phyloP scores from a whole-genome alignment of 768 basidiomycete genomes.

The Mycena epipterygia region DNA sequence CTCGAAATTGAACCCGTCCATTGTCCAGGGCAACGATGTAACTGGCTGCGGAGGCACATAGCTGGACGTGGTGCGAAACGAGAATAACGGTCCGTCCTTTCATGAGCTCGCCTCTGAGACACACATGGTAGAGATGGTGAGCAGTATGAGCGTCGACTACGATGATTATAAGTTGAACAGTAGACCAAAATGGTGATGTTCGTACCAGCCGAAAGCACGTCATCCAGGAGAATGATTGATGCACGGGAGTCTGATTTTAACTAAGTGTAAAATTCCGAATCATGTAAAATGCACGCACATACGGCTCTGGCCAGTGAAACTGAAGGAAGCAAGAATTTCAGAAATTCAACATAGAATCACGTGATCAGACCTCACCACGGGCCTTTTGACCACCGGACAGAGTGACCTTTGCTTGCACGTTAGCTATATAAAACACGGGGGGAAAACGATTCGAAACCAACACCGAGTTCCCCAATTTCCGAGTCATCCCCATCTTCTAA shows the following conservation, averaged over 20 bases:
- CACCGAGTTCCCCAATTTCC: conserved; percentile 92
- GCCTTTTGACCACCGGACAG: conserved; percentile 77
- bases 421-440: neutral
- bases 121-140: conserved; percentile 86
- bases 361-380: conserved; percentile 56
- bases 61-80: conserved; percentile 95
- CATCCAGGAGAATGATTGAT: conserved; percentile 85
- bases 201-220: conserved; percentile 73
- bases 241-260: conserved; percentile 73
- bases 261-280: too few species aligned
- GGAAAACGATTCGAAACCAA: conserved; percentile 56
- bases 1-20: conserved; percentile 83
- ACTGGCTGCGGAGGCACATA: conserved; percentile 83
- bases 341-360: too few species aligned
- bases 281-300: conserved; percentile 46
- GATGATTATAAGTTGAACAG: conserved; percentile 34
- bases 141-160: conserved; percentile 94
- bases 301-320: conserved; percentile 91
- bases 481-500: conserved; percentile 92
- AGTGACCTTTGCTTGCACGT: conserved; percentile 61
- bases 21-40: conserved; percentile 90
- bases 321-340: conserved; percentile 39
- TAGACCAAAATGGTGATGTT: neutral
- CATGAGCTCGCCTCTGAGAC: conserved; percentile 88
- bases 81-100: conserved; percentile 87